phyloP scores from a whole-genome alignment of 2,329 filamentous ascomycete species.

The Cercospora janseana region DNA sequence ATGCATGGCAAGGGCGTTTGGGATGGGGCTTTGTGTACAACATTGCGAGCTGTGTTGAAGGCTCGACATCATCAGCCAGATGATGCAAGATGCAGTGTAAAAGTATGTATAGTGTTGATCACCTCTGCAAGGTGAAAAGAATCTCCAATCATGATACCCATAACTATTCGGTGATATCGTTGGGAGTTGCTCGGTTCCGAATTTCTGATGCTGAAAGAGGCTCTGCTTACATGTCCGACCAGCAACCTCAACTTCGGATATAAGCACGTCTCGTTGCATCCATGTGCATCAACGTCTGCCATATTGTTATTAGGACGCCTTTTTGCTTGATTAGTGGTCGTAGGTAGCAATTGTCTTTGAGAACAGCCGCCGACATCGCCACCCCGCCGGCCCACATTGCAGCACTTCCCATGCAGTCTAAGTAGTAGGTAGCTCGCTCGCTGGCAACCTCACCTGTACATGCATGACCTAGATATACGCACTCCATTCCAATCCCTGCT shows the following conservation, averaged over 20 bases:
- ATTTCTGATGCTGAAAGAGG: not conserved
- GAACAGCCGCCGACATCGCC: constrained; percentile 6
- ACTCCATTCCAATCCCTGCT: not conserved
- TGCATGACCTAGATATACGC: not conserved
- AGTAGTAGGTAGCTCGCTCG: not conserved
- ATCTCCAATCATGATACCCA: constrained; percentile 19
- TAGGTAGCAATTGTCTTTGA: not conserved
- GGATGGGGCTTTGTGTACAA: constrained; percentile 4
- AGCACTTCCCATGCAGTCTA: no score
- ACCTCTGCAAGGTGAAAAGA: constrained; percentile 12
- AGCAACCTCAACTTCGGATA: not conserved
- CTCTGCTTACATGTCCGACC: not conserved
- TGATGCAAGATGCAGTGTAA: constrained; percentile 20
- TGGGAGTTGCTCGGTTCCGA: not conserved
- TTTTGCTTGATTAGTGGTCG: not conserved
- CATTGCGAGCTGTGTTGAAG: not conserved
- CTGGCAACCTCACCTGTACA: not conserved
- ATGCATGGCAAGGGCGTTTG: constrained; percentile 18
- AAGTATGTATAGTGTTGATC: constrained; percentile 17
- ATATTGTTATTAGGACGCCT: not conserved
- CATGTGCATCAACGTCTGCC: not conserved
- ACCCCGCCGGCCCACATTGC: constrained; percentile 5
- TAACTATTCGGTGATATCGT: not conserved
- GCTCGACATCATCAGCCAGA: not conserved
- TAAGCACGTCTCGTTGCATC: not conserved